Evolutionary conservation across 345 rosid species (phyloP).

Genomic region (Populus euphratica): DNA sequence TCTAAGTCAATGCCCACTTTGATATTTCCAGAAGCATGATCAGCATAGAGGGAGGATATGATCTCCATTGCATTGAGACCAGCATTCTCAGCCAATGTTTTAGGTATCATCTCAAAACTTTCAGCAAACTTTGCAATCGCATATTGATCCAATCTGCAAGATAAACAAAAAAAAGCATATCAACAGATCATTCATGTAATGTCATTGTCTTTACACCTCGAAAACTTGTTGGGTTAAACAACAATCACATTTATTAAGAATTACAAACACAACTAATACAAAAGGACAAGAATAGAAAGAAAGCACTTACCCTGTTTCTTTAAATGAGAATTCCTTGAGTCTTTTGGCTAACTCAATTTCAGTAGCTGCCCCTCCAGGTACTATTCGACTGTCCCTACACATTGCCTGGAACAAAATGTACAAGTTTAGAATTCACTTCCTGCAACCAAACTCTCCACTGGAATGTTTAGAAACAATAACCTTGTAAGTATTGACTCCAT

Average conservation of each 20-base stretch:
- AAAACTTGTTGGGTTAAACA: background rate
- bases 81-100: conserved; percentile 87
- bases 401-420: conserved; percentile 54
- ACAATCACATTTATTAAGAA: background rate
- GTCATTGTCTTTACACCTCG: background rate
- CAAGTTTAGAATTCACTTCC: background rate
- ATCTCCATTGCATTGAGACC: conserved; percentile 96
- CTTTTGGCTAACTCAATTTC: conserved; percentile 95
- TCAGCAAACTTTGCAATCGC: conserved; percentile 94
- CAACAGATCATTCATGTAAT: background rate
- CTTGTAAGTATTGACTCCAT: conserved; percentile 98
- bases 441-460: background rate
- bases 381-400: conserved; percentile 92
- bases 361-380: conserved; percentile 95
- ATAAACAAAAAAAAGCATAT: conserved; percentile 3
- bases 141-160: conserved; percentile 87
- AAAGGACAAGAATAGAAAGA: conserved; percentile 1
- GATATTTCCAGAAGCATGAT: conserved; percentile 82
- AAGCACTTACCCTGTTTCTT: conserved; percentile 73
- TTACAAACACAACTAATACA: background rate
- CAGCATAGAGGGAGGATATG: conserved; percentile 82
- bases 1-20: conserved; percentile 89
- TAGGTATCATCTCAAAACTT: conserved; percentile 96
- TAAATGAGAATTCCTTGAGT: conserved; percentile 84
- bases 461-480: conserved; percentile 33